Evolutionary conservation across 176 grass and related monocot species (phyloP).

Genomic region (bread wheat (Triticum aestivum)): DNA sequence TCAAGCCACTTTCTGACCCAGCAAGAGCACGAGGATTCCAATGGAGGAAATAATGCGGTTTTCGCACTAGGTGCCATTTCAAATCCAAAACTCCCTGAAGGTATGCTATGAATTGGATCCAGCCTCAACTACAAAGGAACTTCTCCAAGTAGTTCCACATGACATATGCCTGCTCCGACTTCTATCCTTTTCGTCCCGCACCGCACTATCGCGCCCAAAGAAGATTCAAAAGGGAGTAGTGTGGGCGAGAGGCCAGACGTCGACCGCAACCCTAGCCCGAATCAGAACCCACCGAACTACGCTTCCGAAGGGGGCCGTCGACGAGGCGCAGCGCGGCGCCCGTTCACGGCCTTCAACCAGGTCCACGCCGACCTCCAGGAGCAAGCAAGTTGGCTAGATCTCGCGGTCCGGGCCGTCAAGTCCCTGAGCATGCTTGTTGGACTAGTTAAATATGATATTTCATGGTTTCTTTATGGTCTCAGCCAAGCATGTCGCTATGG

Average conservation of each 20-base stretch:
- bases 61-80: constrained; percentile 78
- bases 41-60: constrained; percentile 75
- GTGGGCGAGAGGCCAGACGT: too few species aligned
- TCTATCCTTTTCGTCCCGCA: too few species aligned
- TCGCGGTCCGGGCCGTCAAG: too few species aligned
- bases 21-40: constrained; percentile 38
- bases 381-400: too few species aligned
- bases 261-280: too few species aligned
- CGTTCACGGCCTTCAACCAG: too few species aligned
- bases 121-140: constrained; percentile 65
- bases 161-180: constrained; percentile 8
- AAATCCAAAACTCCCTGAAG: constrained; percentile 60
- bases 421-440: background rate
- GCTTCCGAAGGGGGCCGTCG: too few species aligned
- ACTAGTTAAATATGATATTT: background rate
- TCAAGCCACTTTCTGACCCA: constrained; percentile 38
- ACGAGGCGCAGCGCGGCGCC: too few species aligned
- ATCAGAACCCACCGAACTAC: too few species aligned
- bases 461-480: background rate
- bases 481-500: background rate
- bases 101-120: constrained; percentile 82
- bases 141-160: constrained; percentile 36
- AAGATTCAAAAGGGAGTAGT: too few species aligned
- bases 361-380: too few species aligned
- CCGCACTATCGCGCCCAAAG: too few species aligned